Base-by-base conservation (phyloP, 495 filamentous ascomycete species). In the Lepraria neglecta region DNA sequence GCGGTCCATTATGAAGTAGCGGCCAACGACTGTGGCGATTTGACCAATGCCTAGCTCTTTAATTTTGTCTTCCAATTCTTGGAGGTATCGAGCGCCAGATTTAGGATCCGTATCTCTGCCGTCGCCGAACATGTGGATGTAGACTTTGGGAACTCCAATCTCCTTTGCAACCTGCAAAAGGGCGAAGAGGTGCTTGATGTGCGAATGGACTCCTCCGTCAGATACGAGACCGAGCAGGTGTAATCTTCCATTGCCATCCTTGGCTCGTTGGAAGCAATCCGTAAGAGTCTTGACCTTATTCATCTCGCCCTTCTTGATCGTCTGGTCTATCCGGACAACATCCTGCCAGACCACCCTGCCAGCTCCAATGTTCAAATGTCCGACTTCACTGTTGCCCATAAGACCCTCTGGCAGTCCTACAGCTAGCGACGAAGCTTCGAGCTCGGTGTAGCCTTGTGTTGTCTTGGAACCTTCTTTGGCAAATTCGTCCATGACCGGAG, bases 341-440 rank as follows among this genome's bases (percentile, higher is more conserved):
- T 98, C 94, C 75, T 98, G 94, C 94, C 94, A 98, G 68, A 98
- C 94, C 45, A 98, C 95, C 73, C 94, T 82, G 47, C 94, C 94
- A 62, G 94, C 94, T 70, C 94, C 94, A 75, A 98, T 97, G 79
- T 98, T 98, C 75, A 98, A 75, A 75, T 98, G 94, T 43, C 94
- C 94, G 67, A 98, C 94, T 74, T 98, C 94, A 71, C 89, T 94
- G 78, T 98, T 98, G 42, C 94, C 94, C 94, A 98, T 98, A 62
- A 98, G 79, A 44, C 94, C 94, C 71, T 98, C 92, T 21, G 94
- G 94, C 48, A 98, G 80, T 47, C 94, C 94, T 47, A 98, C 94
- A 38, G 94, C 95, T 21, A 96, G 83, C 3, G 95, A 97, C 10
- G 92, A 97, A 53, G 94, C 94, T 63, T 97, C 94, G 61, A 98